Base-by-base conservation (phyloP, 352 stramenopile genomes). In the Globisporangium canariense region DNA sequence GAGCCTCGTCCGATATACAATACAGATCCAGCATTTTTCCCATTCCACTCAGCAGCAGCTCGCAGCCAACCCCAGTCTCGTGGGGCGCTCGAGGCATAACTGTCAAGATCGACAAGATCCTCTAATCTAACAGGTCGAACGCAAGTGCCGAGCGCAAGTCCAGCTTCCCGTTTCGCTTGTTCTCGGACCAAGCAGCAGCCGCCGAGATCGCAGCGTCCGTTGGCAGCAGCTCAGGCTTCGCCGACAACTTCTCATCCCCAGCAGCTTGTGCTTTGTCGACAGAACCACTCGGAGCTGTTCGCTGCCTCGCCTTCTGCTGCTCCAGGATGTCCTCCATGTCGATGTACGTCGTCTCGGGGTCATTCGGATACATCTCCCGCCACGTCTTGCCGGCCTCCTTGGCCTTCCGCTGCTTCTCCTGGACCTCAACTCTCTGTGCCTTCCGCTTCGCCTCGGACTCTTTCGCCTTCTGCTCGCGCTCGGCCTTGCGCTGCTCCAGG, bases 351-450 rank as follows among this genome's bases (percentile, higher is more conserved):
- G 78, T 88, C 67, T 93, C 80, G 0, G 80, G 79, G 28, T 93
- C 86, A 49, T 80, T 77, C 30, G 83, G 82, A 52, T 91, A 90
- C 83, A 94, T 91, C 57, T 94, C 83, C 3, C 66, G 76, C 83
- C 85, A 94, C 11, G 76, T 83, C 64, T 92, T 91, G 14, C 80
- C 86, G 0, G 78, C 80, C 32, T 83, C 71, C 40, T 58, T 59
- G 0, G 83, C 83, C 32, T 79, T 75, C 13, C 69, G 66, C 49
- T 82, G 75, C 70, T 81, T 91, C 38, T 75, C 77, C 11, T 90
- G 73, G 10, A 79, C 77, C 43, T 91, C 74, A 0, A 67, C 56
- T 18, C 83, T 77, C 51, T 75, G 67, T 9, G 60, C 30, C 32
- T 73, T 76, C 4, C 78, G 77, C 46, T 90, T 89, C 4, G 46